Evolutionary conservation across 768 basidiomycete species (phyloP), one percentile per base, ranked within the genome.

Genomic region (Solioccasus polychromus): DNA sequence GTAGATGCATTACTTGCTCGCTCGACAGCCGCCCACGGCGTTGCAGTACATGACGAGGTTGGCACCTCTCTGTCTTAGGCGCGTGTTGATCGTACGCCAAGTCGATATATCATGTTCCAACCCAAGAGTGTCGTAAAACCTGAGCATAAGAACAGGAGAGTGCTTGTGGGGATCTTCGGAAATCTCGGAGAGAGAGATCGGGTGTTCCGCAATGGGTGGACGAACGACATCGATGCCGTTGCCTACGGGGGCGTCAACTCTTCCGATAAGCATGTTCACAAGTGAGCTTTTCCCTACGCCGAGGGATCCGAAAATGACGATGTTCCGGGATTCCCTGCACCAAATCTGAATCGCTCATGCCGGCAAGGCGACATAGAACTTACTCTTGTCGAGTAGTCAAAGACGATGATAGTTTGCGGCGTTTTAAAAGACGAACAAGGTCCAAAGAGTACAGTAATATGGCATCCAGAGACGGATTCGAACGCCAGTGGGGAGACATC

Each of bases 211-310:
- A 36, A 49, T 37, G 39, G 30, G 24, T 8, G 35, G 25, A 26
- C 54, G 59, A 8, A 37, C 52, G 24, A 54, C 54, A 14, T 35
- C 44, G 15, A 58, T 47, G 35, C 22, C 37, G 43, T 46, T 60
- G 31, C 66, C 66, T n/a, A 62, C 56, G 0, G 40, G 44, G 1
- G 70, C 69, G 11, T 54, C 50, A 1, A 53, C n/a, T 11, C 35
- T 35, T 20, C 63, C 62, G 30, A 52, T 40, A 7, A 74, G 43
- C 60, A 72, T 60, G 51, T 74, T 74, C 35, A 73, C 49, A 28
- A 72, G 58, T 5, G 68, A 68, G 51, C 73, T 72, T 48, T 74
- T 74, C 10, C 66, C 66, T 17, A 55, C 39, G 25, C 72, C 61
- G 15, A 63, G 46, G 17, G 61, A 57, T 15, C 59, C 61, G 24